Evolutionary conservation across 208 protist genomes (phyloP).

Genomic region (Acanthamoeba castellanii): DNA sequence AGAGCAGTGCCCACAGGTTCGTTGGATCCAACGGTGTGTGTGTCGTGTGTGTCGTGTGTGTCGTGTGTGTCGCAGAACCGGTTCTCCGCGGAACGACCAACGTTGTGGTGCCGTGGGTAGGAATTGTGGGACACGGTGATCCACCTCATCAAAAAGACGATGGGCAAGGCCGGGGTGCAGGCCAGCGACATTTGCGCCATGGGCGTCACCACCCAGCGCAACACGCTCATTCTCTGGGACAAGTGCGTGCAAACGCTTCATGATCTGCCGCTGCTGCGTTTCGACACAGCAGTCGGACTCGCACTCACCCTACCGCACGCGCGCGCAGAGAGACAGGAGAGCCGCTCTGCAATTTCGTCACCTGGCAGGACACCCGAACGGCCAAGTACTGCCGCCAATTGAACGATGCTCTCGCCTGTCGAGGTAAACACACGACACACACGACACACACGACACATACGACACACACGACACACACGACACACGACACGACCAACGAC

Average conservation of each 20-base stretch:
- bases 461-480: neutral
- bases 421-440: neutral
- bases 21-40: neutral
- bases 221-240: slow-evolving; percentile 36
- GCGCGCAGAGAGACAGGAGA: slow-evolving; percentile 10
- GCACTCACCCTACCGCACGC: neutral
- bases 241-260: neutral
- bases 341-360: slow-evolving; percentile 46
- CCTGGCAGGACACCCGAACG: slow-evolving; percentile 46
- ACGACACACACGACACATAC: neutral
- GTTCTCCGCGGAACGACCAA: neutral
- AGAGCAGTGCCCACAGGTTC: slow-evolving; percentile 45
- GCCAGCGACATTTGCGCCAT: slow-evolving; percentile 52
- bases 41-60: neutral
- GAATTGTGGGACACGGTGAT: slow-evolving; percentile 39
- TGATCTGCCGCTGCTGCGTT: neutral
- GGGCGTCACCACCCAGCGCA: slow-evolving; percentile 33
- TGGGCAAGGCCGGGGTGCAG: neutral
- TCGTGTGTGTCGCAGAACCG: too few species aligned
- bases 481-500: too few species aligned
- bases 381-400: neutral
- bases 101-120: neutral
- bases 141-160: slow-evolving; percentile 4
- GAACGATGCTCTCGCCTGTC: neutral
- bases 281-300: neutral